These are phyloP conservation scores for Xerocomellus chrysenteron DNA, from an alignment of 768 basidiomycete species.

Conservation along the genomic window DNA sequence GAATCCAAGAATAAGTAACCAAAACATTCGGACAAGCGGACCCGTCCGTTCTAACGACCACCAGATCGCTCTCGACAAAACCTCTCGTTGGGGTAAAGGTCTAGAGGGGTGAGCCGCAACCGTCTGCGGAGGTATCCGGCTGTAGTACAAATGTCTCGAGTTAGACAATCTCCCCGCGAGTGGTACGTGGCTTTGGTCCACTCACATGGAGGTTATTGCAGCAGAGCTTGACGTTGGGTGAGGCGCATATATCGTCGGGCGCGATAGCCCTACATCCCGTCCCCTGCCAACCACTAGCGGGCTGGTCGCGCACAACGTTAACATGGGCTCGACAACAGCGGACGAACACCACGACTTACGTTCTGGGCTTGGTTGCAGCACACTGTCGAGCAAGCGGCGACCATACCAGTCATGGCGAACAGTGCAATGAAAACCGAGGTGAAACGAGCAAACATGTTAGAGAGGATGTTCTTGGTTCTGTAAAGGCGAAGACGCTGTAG, in stretches of 20 bases:
- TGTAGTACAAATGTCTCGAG: background rate
- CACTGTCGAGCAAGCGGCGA: background rate
- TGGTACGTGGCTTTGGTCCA: background rate
- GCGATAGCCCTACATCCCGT: background rate
- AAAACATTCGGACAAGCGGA: too few relatives aligned
- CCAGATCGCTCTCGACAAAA: too few relatives aligned
- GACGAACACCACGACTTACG: background rate
- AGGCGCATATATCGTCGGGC: background rate
- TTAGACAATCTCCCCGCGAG: background rate
- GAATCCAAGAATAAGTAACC: too few relatives aligned
- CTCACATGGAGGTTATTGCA: conserved; percentile 1
- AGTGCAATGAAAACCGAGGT: background rate
- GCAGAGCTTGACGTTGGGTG: conserved; percentile 1
- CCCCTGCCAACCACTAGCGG: background rate
- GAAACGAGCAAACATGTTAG: background rate
- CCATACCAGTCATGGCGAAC: background rate
- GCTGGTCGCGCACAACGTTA: background rate
- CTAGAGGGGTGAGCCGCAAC: background rate
- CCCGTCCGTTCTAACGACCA: too few relatives aligned
- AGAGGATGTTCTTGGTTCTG: background rate
- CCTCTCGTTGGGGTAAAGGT: too few relatives aligned
- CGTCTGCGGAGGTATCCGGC: background rate
- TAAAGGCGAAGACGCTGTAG: too few relatives aligned
- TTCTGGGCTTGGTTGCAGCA: background rate
- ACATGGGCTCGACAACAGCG: background rate